phyloP scores from a whole-genome alignment of 2,329 filamentous ascomycete species.

The Bimuria novae-zelandiae region DNA sequence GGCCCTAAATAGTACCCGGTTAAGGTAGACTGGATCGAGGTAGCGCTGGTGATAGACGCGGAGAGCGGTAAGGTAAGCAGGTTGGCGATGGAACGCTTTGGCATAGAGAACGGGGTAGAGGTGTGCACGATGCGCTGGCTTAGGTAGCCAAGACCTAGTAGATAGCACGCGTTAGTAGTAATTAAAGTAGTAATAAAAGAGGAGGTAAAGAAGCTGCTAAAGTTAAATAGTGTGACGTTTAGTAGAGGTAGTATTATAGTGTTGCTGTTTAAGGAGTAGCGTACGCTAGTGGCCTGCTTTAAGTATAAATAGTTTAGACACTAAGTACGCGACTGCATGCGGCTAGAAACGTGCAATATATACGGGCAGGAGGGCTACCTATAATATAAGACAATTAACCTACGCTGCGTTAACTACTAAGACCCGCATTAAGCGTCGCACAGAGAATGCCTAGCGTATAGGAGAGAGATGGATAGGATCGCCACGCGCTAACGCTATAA shows the following conservation, averaged over 20 bases:
- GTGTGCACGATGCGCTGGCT: no score
- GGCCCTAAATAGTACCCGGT: no score
- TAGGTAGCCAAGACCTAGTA: no score
- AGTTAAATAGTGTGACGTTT: slow-evolving; percentile 14
- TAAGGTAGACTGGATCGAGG: slow-evolving; percentile 21
- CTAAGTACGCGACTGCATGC: slow-evolving; percentile 14
- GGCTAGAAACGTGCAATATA: no score
- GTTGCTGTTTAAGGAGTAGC: slow-evolving; percentile 13
- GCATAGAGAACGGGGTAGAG: no score
- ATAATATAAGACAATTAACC: slow-evolving; percentile 9
- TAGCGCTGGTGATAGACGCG: slow-evolving; percentile 15
- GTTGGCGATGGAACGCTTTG: slow-evolving; percentile 15
- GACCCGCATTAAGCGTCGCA: slow-evolving; percentile 2
- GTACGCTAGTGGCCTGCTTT: slow-evolving; percentile 12
- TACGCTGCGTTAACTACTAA: slow-evolving; percentile 12
- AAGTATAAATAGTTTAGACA: slow-evolving; percentile 12
- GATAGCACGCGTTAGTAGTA: no score
- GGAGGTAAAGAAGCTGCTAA: slow-evolving; percentile 17
- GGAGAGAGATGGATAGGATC: slow-evolving; percentile 10
- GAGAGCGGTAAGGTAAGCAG: slow-evolving; percentile 15
- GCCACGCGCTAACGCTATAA: slow-evolving; percentile 8
- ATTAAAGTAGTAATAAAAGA: slow-evolving; percentile 17
- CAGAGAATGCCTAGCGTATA: slow-evolving; percentile 7
- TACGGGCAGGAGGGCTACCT: slow-evolving; percentile 10
- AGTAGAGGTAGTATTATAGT: slow-evolving; percentile 9